phyloP scores from a whole-genome alignment of 1,284 basidiomycete genomes.

The Malassezia obtusa region DNA sequence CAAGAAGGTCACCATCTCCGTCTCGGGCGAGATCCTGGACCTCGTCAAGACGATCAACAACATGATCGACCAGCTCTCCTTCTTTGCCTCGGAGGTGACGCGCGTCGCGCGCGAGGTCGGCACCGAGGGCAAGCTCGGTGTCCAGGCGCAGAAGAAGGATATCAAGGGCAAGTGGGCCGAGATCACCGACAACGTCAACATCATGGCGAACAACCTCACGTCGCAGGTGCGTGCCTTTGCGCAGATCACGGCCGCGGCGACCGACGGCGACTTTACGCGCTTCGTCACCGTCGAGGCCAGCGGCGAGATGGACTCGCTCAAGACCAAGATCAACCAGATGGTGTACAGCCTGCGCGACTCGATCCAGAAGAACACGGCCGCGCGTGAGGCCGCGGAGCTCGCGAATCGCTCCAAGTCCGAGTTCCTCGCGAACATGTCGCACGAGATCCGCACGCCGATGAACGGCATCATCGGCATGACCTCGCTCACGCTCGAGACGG shows the following conservation, averaged over 20 bases:
- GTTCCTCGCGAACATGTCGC: conserved; percentile 55
- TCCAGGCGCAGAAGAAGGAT: conserved; percentile 91
- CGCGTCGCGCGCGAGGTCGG: conserved; percentile 91
- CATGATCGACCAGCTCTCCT: conserved; percentile 57
- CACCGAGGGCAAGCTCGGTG: conserved; percentile 90
- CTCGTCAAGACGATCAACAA: conserved; percentile 62
- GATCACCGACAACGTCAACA: conserved; percentile 68
- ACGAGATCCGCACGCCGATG: conserved; percentile 49
- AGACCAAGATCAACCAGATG: conserved; percentile 99
- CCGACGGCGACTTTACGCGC: conserved; percentile 95
- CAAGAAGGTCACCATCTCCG: conserved; percentile 80
- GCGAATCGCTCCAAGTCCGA: conserved; percentile 88
- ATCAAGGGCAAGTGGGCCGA: conserved; percentile 98
- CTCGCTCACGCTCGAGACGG: conserved; percentile 87
- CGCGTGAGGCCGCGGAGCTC: conserved; percentile 90
- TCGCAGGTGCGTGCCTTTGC: conserved; percentile 98
- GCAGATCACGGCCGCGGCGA: conserved; percentile 95
- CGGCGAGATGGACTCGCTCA: conserved; percentile 98
- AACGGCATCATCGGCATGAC: conserved; percentile 94
- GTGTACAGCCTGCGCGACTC: conserved; percentile 92
- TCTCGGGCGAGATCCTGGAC: conserved; percentile 88
- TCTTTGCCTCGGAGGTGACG: conserved; percentile 88
- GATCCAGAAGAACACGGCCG: conserved; percentile 98
- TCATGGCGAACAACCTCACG: conserved; percentile 67
- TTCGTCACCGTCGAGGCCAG: conserved; percentile 98